Conservation (phyloP, 768 basidiomycete species). For the Mycena sanguinolenta region DNA sequence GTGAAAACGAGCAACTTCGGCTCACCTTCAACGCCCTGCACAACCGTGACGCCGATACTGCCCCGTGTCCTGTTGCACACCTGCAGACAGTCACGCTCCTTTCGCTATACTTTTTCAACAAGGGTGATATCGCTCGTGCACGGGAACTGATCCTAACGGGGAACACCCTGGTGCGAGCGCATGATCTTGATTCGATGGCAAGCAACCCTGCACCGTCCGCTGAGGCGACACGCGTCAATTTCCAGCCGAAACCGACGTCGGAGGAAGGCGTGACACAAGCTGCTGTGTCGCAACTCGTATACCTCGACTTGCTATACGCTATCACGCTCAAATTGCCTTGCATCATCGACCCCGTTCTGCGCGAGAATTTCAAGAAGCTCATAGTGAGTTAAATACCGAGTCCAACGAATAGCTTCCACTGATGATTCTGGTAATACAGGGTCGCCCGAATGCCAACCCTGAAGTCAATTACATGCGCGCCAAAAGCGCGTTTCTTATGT, state of each 20-base stretch:
- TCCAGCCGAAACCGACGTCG: not conserved
- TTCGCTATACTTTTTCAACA: constrained; percentile 24
- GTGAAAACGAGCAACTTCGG: constrained; percentile 20
- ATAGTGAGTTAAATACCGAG: constrained; percentile 6
- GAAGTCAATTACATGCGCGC: constrained; percentile 28
- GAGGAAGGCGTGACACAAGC: constrained; percentile 12
- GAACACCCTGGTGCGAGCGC: constrained; percentile 2
- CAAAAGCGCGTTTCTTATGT: constrained; percentile 26
- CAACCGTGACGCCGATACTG: no score
- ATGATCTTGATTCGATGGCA: not conserved
- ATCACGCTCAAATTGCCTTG: constrained; percentile 20
- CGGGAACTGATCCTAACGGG: constrained; percentile 8
- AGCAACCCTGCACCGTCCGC: not conserved
- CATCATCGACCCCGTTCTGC: constrained; percentile 6
- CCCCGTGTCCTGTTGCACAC: not conserved
- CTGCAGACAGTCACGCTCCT: constrained; percentile 24
- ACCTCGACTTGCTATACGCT: constrained; percentile 22
- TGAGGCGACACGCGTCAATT: not conserved
- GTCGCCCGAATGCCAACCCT: not conserved
- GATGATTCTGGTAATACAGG: not conserved
- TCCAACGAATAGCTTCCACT: not conserved
- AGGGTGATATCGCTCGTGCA: constrained; percentile 23
- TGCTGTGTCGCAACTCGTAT: constrained; percentile 23
- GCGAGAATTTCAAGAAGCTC: not conserved
- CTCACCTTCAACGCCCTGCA: not conserved